A percentile compares a stretch with the other conserved stretches of the same genome.
These are phyloP conservation scores for Paecilomyces variotii DNA, from an alignment of 2,329 filamentous ascomycete species.

Conservation along the genomic window DNA sequence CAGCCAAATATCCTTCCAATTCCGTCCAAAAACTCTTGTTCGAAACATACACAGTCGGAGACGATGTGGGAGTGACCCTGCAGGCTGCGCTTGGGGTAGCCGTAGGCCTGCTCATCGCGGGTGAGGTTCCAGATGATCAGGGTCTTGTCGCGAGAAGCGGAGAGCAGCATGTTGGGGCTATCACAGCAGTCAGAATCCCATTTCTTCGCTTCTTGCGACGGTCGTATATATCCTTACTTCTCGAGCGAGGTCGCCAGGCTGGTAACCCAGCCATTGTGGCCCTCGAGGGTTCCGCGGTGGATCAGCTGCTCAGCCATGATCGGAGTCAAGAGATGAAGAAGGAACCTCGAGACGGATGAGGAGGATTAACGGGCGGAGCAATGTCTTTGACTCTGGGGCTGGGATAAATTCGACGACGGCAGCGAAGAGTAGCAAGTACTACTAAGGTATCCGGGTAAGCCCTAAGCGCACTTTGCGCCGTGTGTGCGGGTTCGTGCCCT, in stretches of 20 bases:
- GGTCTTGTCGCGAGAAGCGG: slow-evolving; percentile 93
- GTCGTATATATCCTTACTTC: slow-evolving; percentile 60
- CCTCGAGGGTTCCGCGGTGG: slow-evolving; percentile 94
- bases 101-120: slow-evolving; percentile 95
- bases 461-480: slow-evolving; percentile 31
- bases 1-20: slow-evolving; percentile 17
- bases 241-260: slow-evolving; percentile 96
- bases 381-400: slow-evolving; percentile 30
- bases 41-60: slow-evolving; percentile 89
- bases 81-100: slow-evolving; percentile 97
- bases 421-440: slow-evolving; percentile 28
- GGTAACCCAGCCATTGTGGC: slow-evolving; percentile 99
- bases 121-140: slow-evolving; percentile 99
- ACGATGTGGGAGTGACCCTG: slow-evolving; percentile 99
- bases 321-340: slow-evolving; percentile 33
- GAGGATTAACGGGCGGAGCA: slow-evolving; percentile 32
- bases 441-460: slow-evolving; percentile 26
- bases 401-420: slow-evolving; percentile 26
- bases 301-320: slow-evolving; percentile 88
- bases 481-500: slow-evolving; percentile 13
- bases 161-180: slow-evolving; percentile 99
- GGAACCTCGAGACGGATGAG: slow-evolving; percentile 29
- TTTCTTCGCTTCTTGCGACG: slow-evolving; percentile 12
- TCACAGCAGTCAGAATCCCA: slow-evolving; percentile 29
- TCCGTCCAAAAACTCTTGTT: slow-evolving; percentile 2